Base-by-base conservation (phyloP, 2,329 filamentous ascomycete species). In the Aspergillus sp. region DNA sequence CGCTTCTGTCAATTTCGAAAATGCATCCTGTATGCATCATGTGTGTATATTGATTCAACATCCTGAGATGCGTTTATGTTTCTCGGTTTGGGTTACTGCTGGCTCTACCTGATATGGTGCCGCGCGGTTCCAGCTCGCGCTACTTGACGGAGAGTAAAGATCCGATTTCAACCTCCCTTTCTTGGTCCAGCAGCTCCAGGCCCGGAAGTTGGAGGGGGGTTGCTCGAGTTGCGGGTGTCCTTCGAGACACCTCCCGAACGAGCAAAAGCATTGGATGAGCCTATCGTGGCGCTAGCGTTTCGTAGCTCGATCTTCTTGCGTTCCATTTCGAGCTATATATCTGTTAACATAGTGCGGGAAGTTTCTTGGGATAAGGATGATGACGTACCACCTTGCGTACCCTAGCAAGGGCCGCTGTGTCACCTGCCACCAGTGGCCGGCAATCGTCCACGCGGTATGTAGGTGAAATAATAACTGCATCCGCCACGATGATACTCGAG, bases 371-470 rank as follows among this genome's bases (percentile, higher is more conserved):
- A 6, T 8, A 8, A 9, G n/a, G n/a, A 19, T 44, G 15, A 46
- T 46, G 46, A 79, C 77, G 66, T 68, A 81, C 78, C 70, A 81
- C 78, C 61, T 80, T 81, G 64, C 75, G 75, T 60, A 81, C 77
- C 59, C 78, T 70, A 23, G 68, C 68, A 44, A 81, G 67, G 45
- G 77, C 77, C 52, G 75, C 68, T 27, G 70, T 74, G 57, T 76
- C 72, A 51, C 76, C 73, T 19, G 73, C 71, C 19, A 74, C 68
- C 55, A 78, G 56, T 7, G 75, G 60, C 54, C 72, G 72, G 67
- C 84, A 84, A 66, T 83, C 82, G 45, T 85, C 83, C 21, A 80
- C 71, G 6, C 76, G 78, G 68, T 87, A 88, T 2, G 85, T 85
- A 14, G 82, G 75, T 19, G 79, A 72, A 58, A 88, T 82, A 55